Base-by-base conservation (phyloP, 2,329 filamentous ascomycete species). In the Diaporthe ilicicola region DNA sequence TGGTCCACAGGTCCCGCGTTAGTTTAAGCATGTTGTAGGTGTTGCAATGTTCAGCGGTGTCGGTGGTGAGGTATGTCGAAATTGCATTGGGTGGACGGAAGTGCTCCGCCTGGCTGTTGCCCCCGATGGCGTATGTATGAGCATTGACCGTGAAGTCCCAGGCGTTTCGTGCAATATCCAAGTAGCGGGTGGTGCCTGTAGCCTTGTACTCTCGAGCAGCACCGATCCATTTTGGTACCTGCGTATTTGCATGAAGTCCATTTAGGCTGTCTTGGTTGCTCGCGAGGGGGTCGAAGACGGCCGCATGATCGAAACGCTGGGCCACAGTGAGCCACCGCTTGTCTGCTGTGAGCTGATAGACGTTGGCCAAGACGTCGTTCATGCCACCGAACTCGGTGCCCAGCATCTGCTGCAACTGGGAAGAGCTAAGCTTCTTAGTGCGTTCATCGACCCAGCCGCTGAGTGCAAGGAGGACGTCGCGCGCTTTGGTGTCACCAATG, bases 11-110 rank as follows among this genome's bases (percentile, higher is more conserved):
- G 68, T 88, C 85, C 0, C 85, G 81, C 0, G 86, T 87, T 44
- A 88, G 77, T 75, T 88, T 88, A 55, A 88, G 83, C 86, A 88
- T 88, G 74, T 88, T 88, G 75, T 88, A 87, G 0, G 84, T 85
- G 76, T 88, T 88, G 77, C 86, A 88, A 2, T 81, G 81, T 76
- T 88, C 86, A 54, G 81, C 82, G 0, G 86, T 87, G 74, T 88
- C 86, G 0, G 77, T 74, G 4, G 76, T 77, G 13, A 88, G 78
- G 65, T 81, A 84, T 3, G 74, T 75, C 0, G 85, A 79, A 67
- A 88, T 88, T 12, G 81, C 83, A 70, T 87, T 81, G 0, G 85
- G 80, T 0, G 76, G 76, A 17, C 79, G 82, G 75, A 88, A 88
- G 75, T 88, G 86, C 74, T 88, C 86, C 0, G 84, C 81, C 71